Evolutionary conservation across 805 yeast genomes (phyloP), one percentile per base, ranked within the genome.

Genomic region (Lachancea sp.): DNA sequence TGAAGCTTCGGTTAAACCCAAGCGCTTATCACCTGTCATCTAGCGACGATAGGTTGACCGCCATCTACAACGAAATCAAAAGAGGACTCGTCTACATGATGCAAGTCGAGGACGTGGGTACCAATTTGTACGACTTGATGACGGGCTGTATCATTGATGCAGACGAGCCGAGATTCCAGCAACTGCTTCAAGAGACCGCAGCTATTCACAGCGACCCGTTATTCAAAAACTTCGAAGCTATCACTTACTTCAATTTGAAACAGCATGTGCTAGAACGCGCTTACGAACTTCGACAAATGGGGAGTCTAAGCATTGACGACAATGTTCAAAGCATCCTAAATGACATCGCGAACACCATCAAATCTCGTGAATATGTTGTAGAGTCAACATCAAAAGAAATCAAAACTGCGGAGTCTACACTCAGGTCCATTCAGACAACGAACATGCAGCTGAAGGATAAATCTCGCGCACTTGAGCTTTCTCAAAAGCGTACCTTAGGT

Each of bases 291-390:
- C 97, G 91, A 57, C 60, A 72, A 1, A 64, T 77, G 58, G 89
- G 87, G 1, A 64, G 72, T 33, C 72, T 90, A 8, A 70, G 82
- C 2, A 73, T 95, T 47, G 68, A 73, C 27, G 78, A 87, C 58
- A 79, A 83, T 16, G 87, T 81, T 62, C 98, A 93, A 59, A 80
- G 77, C 18, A 59, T 93, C 12, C 65, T 93, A 47, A 88, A 89
- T 57, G 87, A 85, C 50, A 82, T 93, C 49, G 95, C 96, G 0
- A 66, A 74, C 44, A 97, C 91, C 51, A 87, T 93, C 51, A 66
- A 64, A 49, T 74, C 78, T 45, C 79, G 79, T 48, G 71, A 72
- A 43, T 74, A 75, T 49, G 73, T 76, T 17, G 67, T 81, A 36
- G 50, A 70, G n/a, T 63, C 70, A 33, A 66, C 80, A 19, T 59